A percentile compares a stretch with the other conserved stretches of the same genome.
Evolutionary conservation across 768 basidiomycete species (phyloP).

Genomic region (Saitozyma podzolica): DNA sequence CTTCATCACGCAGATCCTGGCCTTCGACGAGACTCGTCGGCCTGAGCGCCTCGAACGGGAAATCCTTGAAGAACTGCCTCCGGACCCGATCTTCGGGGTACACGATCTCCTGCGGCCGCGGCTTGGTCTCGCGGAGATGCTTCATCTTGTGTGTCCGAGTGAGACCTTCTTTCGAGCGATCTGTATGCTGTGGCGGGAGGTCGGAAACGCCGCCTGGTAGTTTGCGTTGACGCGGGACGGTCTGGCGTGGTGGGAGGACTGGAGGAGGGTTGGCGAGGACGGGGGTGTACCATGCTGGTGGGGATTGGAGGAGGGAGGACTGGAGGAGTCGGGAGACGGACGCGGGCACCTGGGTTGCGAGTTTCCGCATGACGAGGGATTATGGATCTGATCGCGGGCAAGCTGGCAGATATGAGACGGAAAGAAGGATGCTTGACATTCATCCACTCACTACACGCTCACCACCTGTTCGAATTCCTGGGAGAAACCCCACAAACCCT

Average conservation of each 20-base stretch:
- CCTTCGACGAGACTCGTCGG: conserved; percentile 74
- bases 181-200: conserved; percentile 17
- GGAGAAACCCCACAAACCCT: conserved; percentile 4
- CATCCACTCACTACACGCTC: no score
- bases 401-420: neutral
- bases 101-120: conserved; percentile 61
- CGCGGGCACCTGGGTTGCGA: conserved; percentile 85
- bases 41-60: conserved; percentile 92
- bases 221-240: conserved; percentile 28
- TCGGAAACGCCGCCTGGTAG: conserved; percentile 18
- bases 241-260: conserved; percentile 70
- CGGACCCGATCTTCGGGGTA: conserved; percentile 85
- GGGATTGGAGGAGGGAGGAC: conserved; percentile 62
- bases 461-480: no score
- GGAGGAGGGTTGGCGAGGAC: conserved; percentile 86
- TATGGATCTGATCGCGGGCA: neutral
- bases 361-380: conserved; percentile 45
- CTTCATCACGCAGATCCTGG: conserved; percentile 25
- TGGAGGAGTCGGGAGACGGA: conserved; percentile 78
- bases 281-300: conserved; percentile 81
- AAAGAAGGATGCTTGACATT: neutral
- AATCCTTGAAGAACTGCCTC: conserved; percentile 88
- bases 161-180: conserved; percentile 23
- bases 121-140: conserved; percentile 57
- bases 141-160: conserved; percentile 50